These are phyloP conservation scores for Malassezia slooffiae DNA, from an alignment of 1,284 basidiomycete genomes.

Conservation along the genomic window DNA sequence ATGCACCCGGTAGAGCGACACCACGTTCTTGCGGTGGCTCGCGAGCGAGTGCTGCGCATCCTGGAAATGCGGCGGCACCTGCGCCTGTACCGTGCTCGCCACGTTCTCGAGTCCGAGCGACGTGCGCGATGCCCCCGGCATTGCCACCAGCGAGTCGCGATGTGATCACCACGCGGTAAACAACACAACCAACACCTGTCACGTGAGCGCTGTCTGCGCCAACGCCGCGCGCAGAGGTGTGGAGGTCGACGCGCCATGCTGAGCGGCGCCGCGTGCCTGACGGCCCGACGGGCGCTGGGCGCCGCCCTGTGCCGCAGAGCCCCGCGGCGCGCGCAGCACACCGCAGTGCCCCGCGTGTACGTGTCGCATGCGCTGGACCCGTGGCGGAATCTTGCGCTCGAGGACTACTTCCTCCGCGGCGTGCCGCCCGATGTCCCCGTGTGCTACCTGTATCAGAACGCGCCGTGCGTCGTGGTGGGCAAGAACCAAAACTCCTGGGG, in stretches of 20 bases:
- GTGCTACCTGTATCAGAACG: constrained; percentile 77
- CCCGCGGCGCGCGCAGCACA: too few relatives aligned
- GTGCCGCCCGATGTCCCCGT: constrained; percentile 46
- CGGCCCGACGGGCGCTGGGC: too few relatives aligned
- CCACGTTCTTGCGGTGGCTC: constrained; percentile 82
- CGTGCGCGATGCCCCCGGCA: too few relatives aligned
- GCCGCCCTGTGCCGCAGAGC: too few relatives aligned
- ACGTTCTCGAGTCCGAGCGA: too few relatives aligned
- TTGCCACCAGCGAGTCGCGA: too few relatives aligned
- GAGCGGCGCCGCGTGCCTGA: too few relatives aligned
- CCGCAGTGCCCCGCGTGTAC: constrained; percentile 48
- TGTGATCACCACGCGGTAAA: too few relatives aligned
- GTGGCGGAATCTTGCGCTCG: constrained; percentile 83
- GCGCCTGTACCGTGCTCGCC: constrained; percentile 7
- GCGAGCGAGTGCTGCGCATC: constrained; percentile 72
- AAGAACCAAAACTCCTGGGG: constrained; percentile 94
- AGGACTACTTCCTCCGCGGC: constrained; percentile 53
- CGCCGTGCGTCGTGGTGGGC: constrained; percentile 84
- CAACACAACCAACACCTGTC: too few relatives aligned
- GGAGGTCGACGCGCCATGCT: not conserved
- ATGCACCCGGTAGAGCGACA: constrained; percentile 74
- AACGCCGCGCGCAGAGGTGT: not conserved
- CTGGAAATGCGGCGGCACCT: constrained; percentile 52
- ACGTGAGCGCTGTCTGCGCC: not conserved
- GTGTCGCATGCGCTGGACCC: constrained; percentile 73